Base-by-base conservation (phyloP, 2,329 filamentous ascomycete genomes). In the Aspergillus ustus region DNA sequence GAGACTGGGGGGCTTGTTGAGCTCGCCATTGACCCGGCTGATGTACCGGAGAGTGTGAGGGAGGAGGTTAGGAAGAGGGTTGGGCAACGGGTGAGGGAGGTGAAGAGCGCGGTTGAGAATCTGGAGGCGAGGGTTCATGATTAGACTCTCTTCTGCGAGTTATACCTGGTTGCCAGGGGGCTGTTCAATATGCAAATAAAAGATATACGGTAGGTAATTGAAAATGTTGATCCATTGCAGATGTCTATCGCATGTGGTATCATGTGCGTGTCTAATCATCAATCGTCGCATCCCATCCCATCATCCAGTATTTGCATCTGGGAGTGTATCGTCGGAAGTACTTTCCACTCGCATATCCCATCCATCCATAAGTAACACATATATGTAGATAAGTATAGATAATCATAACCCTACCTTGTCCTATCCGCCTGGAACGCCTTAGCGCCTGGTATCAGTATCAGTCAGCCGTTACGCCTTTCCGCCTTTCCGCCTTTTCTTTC, bases 81-180 rank as follows among this genome's bases (percentile, higher is more conserved):
- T 66, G 80, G 78, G 17, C 75, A 78, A 65, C 70, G 80, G 69
- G 72, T 83, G 57, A 71, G 81, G 67, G 81, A 83, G 70, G 73
- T 83, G 72, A 75, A 76, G 65, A 75, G 72, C 73, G 81, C 78
- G 20, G 76, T 82, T 58, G 67, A 74, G 68, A 68, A 62, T 17
- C 70, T 83, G 66, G 80, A 82, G 69, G 72, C 76, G 64, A 75
- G 71, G 68, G 78, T 75, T 20, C 58, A 66, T 57, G 75, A 81
- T 57, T 77, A 57, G 34, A 15, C 5, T 28, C 22, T 7, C 13
- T 56, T 43, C 17, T 34, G 31, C 8, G 7, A 4, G 17, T 2
- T 15, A 25, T 4, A 19, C 19, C 31, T 17, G 44, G 34, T 40
- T 0, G 34, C 15, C 34, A 15, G 15, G 34, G 13, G 4, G 34